These are phyloP conservation scores for Lagenaria siceraria DNA, from an alignment of 306 rosid species.

Conservation along the genomic window DNA sequence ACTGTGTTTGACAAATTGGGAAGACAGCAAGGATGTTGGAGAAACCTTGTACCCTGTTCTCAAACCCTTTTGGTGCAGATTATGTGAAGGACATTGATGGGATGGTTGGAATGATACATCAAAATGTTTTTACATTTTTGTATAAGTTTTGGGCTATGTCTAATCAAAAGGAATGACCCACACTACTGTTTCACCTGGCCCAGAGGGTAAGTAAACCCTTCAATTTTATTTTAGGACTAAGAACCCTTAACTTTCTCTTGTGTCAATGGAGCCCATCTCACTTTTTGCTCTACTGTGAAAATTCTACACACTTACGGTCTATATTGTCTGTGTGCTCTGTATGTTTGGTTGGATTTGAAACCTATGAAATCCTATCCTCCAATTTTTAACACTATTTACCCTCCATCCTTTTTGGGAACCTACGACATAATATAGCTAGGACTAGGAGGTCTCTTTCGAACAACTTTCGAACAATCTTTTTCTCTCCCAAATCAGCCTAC, in stretches of 20 bases:
- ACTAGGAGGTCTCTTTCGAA: too few species aligned
- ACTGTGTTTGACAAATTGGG: not conserved
- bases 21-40: conserved; percentile 1
- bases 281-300: not conserved
- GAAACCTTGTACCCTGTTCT: not conserved
- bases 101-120: not conserved
- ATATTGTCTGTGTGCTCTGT: not conserved
- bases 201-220: not conserved
- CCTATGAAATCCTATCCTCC: not conserved
- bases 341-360: not conserved
- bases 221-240: not conserved
- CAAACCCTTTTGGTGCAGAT: not conserved
- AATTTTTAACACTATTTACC: not conserved
- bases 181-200: not conserved
- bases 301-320: not conserved
- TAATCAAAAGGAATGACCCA: conserved; percentile 1
- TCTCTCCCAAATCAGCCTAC: not conserved
- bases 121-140: not conserved
- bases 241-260: not conserved
- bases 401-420: not conserved
- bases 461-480: too few species aligned
- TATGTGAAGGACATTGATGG: not conserved
- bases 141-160: not conserved
- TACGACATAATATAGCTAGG: not conserved
- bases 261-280: not conserved